Percentiles rank a stretch among this genome's conserved stretches.
Conservation (phyloP, 2,329 filamentous ascomycete species). For the Paraconiothyrium brasiliense region DNA sequence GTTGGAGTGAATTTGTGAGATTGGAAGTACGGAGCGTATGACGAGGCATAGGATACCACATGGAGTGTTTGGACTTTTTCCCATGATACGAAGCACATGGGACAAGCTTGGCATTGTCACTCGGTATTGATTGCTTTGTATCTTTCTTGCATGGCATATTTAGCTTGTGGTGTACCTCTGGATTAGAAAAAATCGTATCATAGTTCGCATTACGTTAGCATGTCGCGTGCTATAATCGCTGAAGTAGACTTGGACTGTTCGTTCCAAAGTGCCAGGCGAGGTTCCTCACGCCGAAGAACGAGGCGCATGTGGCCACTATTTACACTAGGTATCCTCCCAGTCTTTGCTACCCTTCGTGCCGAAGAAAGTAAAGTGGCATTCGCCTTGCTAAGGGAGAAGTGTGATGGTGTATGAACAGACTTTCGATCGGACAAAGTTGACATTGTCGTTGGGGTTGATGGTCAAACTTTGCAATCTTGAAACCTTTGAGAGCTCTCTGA, state of each 20-base stretch:
- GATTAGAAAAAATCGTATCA: not conserved
- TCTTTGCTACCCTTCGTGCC: not conserved
- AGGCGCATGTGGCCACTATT: not conserved
- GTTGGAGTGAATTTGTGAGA: constrained; percentile 4
- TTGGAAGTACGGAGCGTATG: not conserved
- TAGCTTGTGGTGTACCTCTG: not conserved
- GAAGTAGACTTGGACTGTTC: not conserved
- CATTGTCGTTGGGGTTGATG: too few species aligned
- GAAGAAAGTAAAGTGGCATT: too few species aligned
- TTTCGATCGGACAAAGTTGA: too few species aligned
- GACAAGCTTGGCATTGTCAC: not conserved
- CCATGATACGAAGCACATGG: not conserved
- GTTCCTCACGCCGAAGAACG: not conserved
- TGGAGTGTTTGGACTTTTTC: not conserved
- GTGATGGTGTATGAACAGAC: too few species aligned
- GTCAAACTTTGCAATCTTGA: too few species aligned
- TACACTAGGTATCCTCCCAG: not conserved
- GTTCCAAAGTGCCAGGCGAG: too few species aligned
- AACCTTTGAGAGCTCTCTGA: too few species aligned
- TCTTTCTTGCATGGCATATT: not conserved
- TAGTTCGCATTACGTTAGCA: not conserved
- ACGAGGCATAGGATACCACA: not conserved
- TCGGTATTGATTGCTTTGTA: not conserved
- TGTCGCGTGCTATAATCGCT: not conserved
- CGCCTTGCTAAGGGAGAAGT: too few species aligned